Base-by-base conservation (phyloP, 768 basidiomycete species). In the Leccinum obscurum region DNA sequence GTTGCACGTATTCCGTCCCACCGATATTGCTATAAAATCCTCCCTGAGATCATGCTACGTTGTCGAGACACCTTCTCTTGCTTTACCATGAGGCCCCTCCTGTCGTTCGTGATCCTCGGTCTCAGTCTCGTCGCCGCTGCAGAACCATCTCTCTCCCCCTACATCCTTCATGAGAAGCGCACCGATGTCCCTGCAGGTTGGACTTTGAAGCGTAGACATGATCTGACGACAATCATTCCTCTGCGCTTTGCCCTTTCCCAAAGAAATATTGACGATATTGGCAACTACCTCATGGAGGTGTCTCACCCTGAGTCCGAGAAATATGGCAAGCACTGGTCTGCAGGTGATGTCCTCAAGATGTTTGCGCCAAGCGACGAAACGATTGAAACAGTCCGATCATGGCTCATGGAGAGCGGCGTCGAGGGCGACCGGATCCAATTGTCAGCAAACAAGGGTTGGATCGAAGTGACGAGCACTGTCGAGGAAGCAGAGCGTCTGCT, bases 91-190 rank as follows among this genome's bases (percentile, higher is more conserved):
- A 56, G 26, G 35, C 61, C 63, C 51, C 62, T 68, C 49, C 44
- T 62, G 17, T 41, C 65, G 0, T 62, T 64, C 37, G 39, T 69
- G 52, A 9, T 62, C 15, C 58, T 69, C 32, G 46, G 62, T 52
- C 56, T 69, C 26, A 67, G 63, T 51, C 57, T 67, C 32, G 28
- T 68, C 32, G 46, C 64, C 22, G 57, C 69, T 10, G 67, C 66
- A 1, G 56, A 48, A 20, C 57, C 70, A 10, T 55, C 55, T 8
- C 53, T 61, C 61, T 69, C 67, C 6, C 62, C 61, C 48, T 68
- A 74, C 58, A 67, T 70, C 60, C 60, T 78, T 30, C 79, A 80
- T 56, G 80, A 80, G 64, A 76, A 70, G 56, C 79, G 78, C 56
- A 70, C 68, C 6, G 60, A 50, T n/a, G 68, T 73, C 10, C 78